Evolutionary conservation across 2,329 filamentous ascomycete species (phyloP), one percentile per base, ranked within the genome.

Genomic region (Teratosphaeriaceae sp.): DNA sequence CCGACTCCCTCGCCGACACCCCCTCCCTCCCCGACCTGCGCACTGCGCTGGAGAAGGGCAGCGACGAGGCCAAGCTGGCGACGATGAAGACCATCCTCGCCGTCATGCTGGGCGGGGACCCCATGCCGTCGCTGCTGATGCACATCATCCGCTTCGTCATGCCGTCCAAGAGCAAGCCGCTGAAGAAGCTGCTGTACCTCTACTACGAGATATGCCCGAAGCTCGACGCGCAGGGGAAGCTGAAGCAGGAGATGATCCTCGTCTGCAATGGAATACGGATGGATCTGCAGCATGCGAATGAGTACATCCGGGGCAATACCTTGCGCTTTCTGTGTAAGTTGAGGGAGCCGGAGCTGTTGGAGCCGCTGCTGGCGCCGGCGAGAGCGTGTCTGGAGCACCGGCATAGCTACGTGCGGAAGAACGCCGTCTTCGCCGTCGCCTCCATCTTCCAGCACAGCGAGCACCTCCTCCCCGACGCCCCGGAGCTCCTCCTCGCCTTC

Each of bases 131-230:
- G 56, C 76, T 98, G 16, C 81, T 98, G 57, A 98, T 98, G 92
- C 92, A 97, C 72, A 98, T 98, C 62, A 98, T 98, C 67, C 88
- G 92, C 65, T 98, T 98, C 65, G 89, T 98, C 58, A 98, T 98
- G 92, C 92, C 92, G 12, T 95, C 88, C 51, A 96, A 94, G 73
- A 88, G 85, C 68, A 98, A 98, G 73, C 74, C 84, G 31, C 74
- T 98, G 59, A 98, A 98, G 79, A 98, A 98, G 74, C 78, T 98
- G 48, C 79, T 98, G 43, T 98, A 98, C 71, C 92, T 98, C 68
- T 98, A 98, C 74, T 96, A 97, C 65, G 92, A 98, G 71, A 92
- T 97, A 65, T 97, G 92, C 66, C 92, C 90, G 30, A 98, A 98
- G 73, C 82, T 88, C 45, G 92, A 98, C 67, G 75, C 82, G 42